phyloP scores from a whole-genome alignment of 768 basidiomycete genomes.

The Pulveroboletus sp. region DNA sequence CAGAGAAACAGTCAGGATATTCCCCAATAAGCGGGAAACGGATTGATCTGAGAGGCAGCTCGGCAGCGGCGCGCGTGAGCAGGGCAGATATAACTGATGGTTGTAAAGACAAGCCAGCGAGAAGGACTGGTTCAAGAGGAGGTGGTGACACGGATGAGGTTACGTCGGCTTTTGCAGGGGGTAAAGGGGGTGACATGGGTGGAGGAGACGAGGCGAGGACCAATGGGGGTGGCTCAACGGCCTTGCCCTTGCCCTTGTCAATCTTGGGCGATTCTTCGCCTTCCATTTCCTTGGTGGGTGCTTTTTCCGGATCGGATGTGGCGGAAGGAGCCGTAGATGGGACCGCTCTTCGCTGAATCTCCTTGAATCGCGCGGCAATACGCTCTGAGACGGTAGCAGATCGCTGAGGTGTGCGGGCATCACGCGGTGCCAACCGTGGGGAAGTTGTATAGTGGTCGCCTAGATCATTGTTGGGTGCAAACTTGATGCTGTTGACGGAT shows the following conservation, averaged over 20 bases:
- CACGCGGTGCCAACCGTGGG: constrained; percentile 59
- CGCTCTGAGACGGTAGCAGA: constrained; percentile 84
- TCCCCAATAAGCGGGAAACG: constrained; percentile 79
- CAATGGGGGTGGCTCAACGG: constrained; percentile 38
- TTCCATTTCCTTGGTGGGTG: constrained; percentile 30
- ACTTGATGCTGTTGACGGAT: constrained; percentile 62
- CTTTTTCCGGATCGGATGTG: constrained; percentile 20
- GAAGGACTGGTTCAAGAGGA: constrained; percentile 53
- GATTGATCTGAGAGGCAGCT: constrained; percentile 67
- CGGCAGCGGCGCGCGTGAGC: constrained; percentile 64
- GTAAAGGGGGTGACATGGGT: constrained; percentile 57
- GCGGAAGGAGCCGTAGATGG: constrained; percentile 29
- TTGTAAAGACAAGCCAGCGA: constrained; percentile 71
- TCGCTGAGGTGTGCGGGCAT: constrained; percentile 52
- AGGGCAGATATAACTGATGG: constrained; percentile 64
- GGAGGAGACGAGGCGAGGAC: constrained; percentile 50
- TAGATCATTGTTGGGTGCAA: constrained; percentile 65
- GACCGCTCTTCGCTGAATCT: constrained; percentile 60
- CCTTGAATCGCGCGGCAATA: constrained; percentile 76
- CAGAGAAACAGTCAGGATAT: constrained; percentile 82
- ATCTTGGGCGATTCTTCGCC: constrained; percentile 44
- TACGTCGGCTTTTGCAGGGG: constrained; percentile 41
- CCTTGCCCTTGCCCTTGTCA: constrained; percentile 84
- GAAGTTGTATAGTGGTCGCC: constrained; percentile 81
- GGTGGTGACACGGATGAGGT: constrained; percentile 35